phyloP scores from a whole-genome alignment of 345 rosid genomes.

The Salix viminalis region DNA sequence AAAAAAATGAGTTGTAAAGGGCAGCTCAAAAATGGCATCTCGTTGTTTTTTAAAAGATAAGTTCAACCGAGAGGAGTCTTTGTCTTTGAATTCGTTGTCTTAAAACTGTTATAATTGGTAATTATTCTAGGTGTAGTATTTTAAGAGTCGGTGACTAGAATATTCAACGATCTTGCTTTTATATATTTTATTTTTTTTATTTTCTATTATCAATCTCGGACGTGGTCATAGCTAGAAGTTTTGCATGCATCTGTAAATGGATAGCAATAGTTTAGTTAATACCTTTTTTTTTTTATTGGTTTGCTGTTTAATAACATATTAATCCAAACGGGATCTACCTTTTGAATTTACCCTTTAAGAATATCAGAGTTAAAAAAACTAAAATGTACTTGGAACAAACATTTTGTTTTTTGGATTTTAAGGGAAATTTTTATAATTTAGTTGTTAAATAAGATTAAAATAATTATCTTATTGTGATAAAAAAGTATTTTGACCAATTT shows the following conservation, averaged over 20 bases:
- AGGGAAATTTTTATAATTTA: too few species aligned
- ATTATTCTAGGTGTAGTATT: neutral
- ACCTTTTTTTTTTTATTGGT: neutral
- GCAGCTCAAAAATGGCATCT: neutral
- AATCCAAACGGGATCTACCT: neutral
- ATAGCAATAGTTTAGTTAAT: neutral
- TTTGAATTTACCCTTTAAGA: neutral
- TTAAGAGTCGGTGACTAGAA: slow-evolving; percentile 1
- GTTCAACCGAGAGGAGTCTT: neutral
- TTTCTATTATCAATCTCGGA: too few species aligned
- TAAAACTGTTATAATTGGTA: neutral
- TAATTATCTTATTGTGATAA: too few species aligned
- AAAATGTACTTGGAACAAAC: too few species aligned
- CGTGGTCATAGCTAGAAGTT: neutral
- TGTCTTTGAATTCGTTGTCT: neutral
- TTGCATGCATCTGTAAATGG: neutral
- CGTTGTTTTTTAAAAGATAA: neutral
- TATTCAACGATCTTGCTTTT: neutral
- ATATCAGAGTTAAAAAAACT: too few species aligned
- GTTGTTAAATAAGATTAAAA: too few species aligned
- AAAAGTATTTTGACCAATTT: too few species aligned
- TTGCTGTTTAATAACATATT: neutral
- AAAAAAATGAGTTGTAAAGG: too few species aligned
- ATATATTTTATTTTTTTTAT: too few species aligned
- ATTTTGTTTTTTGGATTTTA: too few species aligned